Evolutionary conservation across 495 filamentous ascomycete genomes (phyloP).

Genomic region (Penicillium bovifimosum): DNA sequence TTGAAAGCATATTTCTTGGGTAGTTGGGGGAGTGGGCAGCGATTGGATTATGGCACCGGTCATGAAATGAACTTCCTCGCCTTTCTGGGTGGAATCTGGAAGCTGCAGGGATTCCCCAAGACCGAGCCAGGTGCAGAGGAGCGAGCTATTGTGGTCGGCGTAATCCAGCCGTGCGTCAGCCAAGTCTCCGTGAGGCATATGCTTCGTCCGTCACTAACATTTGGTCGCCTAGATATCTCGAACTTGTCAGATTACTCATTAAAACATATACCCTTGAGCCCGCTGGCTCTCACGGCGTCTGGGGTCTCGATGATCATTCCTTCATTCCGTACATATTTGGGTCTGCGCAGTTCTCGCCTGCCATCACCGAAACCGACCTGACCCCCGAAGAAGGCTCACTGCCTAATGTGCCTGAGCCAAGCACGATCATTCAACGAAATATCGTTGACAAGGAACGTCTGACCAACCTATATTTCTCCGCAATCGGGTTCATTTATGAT

Average conservation of each 20-base stretch:
- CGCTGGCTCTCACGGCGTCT: constrained; percentile 90
- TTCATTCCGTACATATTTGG: constrained; percentile 96
- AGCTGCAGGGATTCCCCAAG: constrained; percentile 66
- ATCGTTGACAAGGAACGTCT: constrained; percentile 64
- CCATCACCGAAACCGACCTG: constrained; percentile 57
- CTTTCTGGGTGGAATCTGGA: constrained; percentile 87
- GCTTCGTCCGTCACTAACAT: constrained; percentile 6
- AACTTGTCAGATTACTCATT: constrained; percentile 75
- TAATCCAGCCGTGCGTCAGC: constrained; percentile 68
- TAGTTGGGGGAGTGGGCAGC: constrained; percentile 80
- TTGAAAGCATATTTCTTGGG: constrained; percentile 76
- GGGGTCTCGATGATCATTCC: constrained; percentile 97
- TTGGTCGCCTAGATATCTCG: constrained; percentile 58
- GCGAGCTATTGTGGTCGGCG: constrained; percentile 69
- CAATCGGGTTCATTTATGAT: constrained; percentile 97
- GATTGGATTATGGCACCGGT: constrained; percentile 92
- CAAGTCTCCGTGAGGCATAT: neutral
- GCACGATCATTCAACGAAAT: constrained; percentile 57
- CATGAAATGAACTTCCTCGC: constrained; percentile 94
- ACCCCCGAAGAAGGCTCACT: constrained; percentile 74
- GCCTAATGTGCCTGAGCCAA: constrained; percentile 62
- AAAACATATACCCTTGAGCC: constrained; percentile 92
- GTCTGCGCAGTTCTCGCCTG: constrained; percentile 74
- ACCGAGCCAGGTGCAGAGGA: constrained; percentile 53
- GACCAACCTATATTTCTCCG: constrained; percentile 91